Base-by-base conservation (phyloP, 345 rosid species). In the Heritiera fomes region DNA sequence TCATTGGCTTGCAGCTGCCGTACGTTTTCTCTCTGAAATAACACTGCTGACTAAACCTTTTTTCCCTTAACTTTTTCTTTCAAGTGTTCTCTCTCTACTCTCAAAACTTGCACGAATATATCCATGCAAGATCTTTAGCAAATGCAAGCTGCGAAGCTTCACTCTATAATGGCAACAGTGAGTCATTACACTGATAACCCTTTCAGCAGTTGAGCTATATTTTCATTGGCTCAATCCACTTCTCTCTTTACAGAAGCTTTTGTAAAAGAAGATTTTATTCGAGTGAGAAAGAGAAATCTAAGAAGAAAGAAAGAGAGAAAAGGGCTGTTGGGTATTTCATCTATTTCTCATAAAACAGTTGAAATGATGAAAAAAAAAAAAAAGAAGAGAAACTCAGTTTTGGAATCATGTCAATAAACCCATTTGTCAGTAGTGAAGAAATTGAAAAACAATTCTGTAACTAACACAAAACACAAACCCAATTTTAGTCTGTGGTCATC, bases 361-460 rank as follows among this genome's bases (percentile, higher is more conserved):
- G 30, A 47, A 73, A 76, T 71, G 71, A 77, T 34, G 69, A 55
- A 71, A 50, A 10, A 49, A 38, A 38, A 41, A 41, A 41, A 41
- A 52, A 61, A n/a, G n/a, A 15, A 53, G 74, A 62, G 76, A 55
- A 80, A 62, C 68, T 62, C 76, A 76, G 55, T 73, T 73, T 55
- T 55, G 28, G 77, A 77, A 86, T 85, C 77, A 74, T 89, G 92
- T 84, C 85, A 83, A 78, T 77, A 61, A 84, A 82, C 85, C 78
- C 88, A 81, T 86, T 82, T 87, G 89, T 91, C 93, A 88, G 91
- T 76, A 81, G 82, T 84, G 87, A 87, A 80, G 85, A 84, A 87
- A 85, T 85, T 80, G 84, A 85, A 88, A 84, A 85, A 88, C 89
- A 92, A 91, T 94, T 90, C 90, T 84, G 61, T 81, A 86, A 76